Conservation (phyloP, 345 rosid species). For the Crucihimalaya himalaica region DNA sequence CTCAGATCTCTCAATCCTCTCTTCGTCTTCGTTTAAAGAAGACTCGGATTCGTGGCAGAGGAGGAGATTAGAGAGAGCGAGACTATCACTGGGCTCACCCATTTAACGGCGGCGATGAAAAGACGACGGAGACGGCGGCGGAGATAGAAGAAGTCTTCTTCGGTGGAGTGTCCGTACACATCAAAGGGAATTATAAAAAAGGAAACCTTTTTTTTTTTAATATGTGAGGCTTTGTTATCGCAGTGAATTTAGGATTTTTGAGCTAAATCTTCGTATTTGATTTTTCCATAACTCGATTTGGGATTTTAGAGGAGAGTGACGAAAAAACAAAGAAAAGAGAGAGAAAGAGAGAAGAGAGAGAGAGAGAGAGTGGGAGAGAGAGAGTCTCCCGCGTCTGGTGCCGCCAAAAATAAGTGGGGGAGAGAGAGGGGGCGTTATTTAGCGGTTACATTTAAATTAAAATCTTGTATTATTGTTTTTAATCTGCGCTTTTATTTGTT, state of each 20-base stretch:
- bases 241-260: constrained; percentile 27
- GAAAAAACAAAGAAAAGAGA: constrained; percentile 22
- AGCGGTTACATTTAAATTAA: constrained; percentile 48
- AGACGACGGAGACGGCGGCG: not conserved
- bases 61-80: constrained; percentile 54
- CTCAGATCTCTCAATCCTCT: constrained; percentile 29
- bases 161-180: constrained; percentile 30
- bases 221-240: not conserved
- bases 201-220: constrained; percentile 2
- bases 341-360: constrained; percentile 10
- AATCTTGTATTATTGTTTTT: not conserved
- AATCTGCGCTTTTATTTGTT: constrained; percentile 8
- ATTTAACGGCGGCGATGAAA: constrained; percentile 25
- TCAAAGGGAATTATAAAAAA: constrained; percentile 23
- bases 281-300: constrained; percentile 23
- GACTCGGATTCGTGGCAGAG: constrained; percentile 56
- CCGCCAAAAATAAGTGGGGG: constrained; percentile 86
- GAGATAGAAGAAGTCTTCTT: not conserved
- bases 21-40: constrained; percentile 39
- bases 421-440: constrained; percentile 52
- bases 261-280: constrained; percentile 36
- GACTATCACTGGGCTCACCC: constrained; percentile 42
- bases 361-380: constrained; percentile 13
- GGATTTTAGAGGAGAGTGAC: constrained; percentile 29
- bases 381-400: constrained; percentile 60